phyloP scores from a whole-genome alignment of 2,329 filamentous ascomycete species.

The Colletotrichum aenigma region DNA sequence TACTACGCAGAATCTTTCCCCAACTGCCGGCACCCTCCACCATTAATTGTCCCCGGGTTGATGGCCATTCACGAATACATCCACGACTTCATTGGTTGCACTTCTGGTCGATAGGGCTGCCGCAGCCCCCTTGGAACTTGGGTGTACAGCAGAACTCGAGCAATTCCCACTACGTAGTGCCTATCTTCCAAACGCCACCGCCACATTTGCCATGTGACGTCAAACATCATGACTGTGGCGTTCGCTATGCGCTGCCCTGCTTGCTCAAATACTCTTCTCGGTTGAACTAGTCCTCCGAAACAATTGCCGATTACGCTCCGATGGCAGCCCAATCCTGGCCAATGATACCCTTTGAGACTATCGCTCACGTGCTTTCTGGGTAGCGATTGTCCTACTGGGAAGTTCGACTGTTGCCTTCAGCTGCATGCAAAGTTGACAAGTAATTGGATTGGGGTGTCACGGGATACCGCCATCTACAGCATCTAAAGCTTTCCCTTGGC shows the following conservation, averaged over 20 bases:
- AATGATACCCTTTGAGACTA: neutral
- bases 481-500: constrained; percentile 37
- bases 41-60: neutral
- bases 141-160: neutral
- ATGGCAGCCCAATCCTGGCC: neutral
- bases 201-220: neutral
- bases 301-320: neutral
- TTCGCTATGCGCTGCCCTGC: neutral
- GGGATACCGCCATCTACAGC: neutral
- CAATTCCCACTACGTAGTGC: neutral
- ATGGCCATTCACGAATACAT: neutral
- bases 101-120: neutral
- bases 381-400: neutral
- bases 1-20: neutral
- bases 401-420: neutral
- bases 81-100: neutral
- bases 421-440: neutral
- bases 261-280: neutral
- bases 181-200: neutral
- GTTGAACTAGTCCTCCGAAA: neutral
- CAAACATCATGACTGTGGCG: neutral
- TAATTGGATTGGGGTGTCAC: neutral
- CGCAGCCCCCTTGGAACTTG: neutral
- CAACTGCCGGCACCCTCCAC: neutral
- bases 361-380: neutral